Evolutionary conservation across 1,284 basidiomycete genomes (phyloP), one percentile per base, ranked within the genome.

Genomic region (Austroboletus novae-zelandiae): DNA sequence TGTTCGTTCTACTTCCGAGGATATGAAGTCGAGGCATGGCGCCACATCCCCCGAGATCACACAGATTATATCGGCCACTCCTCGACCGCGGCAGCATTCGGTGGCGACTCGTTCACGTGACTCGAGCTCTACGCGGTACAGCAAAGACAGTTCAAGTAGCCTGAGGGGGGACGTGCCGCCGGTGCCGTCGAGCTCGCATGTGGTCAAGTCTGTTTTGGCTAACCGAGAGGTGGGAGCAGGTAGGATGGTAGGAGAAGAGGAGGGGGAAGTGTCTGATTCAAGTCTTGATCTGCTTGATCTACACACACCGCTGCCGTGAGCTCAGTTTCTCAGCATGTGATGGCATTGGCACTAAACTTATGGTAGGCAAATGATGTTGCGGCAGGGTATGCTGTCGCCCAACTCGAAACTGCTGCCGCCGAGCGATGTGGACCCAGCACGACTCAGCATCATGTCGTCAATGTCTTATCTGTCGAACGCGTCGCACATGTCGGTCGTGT

Each of bases 271-370:
- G 37, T 78, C 76, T 17, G 85, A 87, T 66, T 89, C 86, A 23
- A 84, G 83, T 63, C 65, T 91, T 43, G 88, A 91, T 68, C 59
- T 91, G 40, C 84, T 91, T 42, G 88, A 91, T 68, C 59, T 91
- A 40, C 84, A 87, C 57, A 91, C 88, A 0, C 86, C 88, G 0
- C 64, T 91, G 11, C 85, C 89, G 85, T 89, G 61, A 68, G 86
- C 83, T 42, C 48, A 20, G 36, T 11, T 20, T 43, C 17, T 41
- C 3, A 39, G 11, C 30, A 23, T 17, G 37, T 3, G 31, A 40
- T 35, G 13, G 3, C 3, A 9, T 13, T 29, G 14, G 5, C 3
- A 7, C 41, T 53, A n/a, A 50, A 27, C 4, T 25, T 42, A 37
- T 40, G 15, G 11, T 43, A 89, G 87, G 9, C 78, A 86, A 59